Base-by-base conservation (phyloP, 495 filamentous ascomycete genomes). In the Penicillium diatomitis region DNA sequence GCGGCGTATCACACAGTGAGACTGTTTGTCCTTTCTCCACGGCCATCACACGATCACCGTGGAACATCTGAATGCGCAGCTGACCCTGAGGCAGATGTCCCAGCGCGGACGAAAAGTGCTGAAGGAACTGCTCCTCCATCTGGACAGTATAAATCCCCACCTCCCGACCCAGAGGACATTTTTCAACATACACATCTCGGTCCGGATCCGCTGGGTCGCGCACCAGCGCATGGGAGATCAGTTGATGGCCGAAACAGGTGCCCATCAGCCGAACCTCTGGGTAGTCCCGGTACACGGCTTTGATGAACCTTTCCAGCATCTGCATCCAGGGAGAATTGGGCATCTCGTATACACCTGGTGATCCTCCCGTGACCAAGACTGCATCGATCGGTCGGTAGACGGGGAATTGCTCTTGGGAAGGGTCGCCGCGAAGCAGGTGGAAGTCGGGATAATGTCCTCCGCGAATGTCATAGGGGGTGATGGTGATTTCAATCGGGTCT, bases 211-310 rank as follows among this genome's bases (percentile, higher is more conserved):
- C 39, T 0, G 47, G 48, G 32, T 53, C 33, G 32, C 52, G 51
- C 30, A 72, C 56, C 6, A 60, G 50, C 20, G 57, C 60, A 48
- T 68, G 65, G n/a, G 63, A 64, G 40, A 71, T 64, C 9, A 70
- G 47, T 46, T 71, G 67, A 47, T 71, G 68, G 0, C 68, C 68
- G 54, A 71, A 71, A 40, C 67, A 71, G 8, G 66, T 64, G 4
- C 68, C 67, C 36, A 71, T 53, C 11, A 71, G 66, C 8, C 60
- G 60, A 12, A 76, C 60, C 27, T 64, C 39, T 3, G 70, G 66
- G 45, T 67, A 64, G 5, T 63, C 35, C 1, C 40, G 40, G 64
- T 67, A 75, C 34, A 69, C 56, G 0, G 46, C 57, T 11, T 52
- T 49, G 41, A 68, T 48, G 12, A 62, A 68, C 9, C 52, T 55